These are phyloP conservation scores for Centrapalus pauciflorus DNA, from an alignment of 129 eudicot genomes.

Conservation along the genomic window DNA sequence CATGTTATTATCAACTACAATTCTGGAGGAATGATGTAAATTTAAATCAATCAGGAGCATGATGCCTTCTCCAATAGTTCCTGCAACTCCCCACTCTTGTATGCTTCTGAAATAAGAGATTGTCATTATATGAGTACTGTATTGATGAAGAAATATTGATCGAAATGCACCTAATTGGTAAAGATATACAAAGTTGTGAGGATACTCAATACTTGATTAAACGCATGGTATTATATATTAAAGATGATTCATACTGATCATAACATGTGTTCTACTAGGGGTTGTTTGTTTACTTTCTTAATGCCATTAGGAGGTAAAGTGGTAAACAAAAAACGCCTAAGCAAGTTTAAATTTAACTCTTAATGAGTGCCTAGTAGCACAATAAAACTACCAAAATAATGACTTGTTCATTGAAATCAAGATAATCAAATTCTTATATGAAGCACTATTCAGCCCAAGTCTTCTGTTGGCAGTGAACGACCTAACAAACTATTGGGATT, in stretches of 20 bases:
- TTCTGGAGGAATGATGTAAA: constrained; percentile 7
- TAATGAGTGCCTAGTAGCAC: background rate
- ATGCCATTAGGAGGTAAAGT: no score
- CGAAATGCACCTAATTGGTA: background rate
- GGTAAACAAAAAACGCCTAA: no score
- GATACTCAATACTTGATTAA: background rate
- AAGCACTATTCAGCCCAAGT: no score
- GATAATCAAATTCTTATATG: no score
- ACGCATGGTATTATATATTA: background rate
- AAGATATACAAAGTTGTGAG: background rate
- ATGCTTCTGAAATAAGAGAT: constrained; percentile 62
- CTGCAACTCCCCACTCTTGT: constrained; percentile 86
- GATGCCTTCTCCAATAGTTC: constrained; percentile 77
- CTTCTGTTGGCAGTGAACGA: no score
- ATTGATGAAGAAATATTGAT: background rate
- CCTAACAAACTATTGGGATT: no score
- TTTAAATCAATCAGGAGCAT: constrained; percentile 44
- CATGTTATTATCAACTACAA: constrained; percentile 17
- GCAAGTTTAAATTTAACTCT: background rate
- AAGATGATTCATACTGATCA: background rate
- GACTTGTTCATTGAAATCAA: background rate
- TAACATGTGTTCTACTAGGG: background rate
- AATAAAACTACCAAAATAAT: background rate
- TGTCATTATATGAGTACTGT: background rate
- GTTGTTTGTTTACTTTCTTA: no score